These are phyloP conservation scores for Fusarium burgessii DNA, from an alignment of 2,329 filamentous ascomycete species.

Conservation along the genomic window DNA sequence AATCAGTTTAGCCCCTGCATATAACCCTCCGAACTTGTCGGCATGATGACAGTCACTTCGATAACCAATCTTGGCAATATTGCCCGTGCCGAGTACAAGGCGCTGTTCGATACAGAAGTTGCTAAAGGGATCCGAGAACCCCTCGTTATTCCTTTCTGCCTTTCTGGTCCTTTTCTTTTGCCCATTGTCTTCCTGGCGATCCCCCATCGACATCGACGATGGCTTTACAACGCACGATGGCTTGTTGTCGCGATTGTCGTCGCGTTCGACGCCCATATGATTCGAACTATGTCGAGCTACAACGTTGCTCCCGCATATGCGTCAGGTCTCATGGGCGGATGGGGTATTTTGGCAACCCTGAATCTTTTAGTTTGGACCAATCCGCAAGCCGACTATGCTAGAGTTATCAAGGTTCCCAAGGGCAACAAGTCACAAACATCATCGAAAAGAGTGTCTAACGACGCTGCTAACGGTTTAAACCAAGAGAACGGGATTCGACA, in stretches of 20 bases:
- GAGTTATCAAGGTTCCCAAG: slow-evolving; percentile 56
- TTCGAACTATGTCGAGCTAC: slow-evolving; percentile 59
- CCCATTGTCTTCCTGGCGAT: slow-evolving; percentile 67
- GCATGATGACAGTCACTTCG: slow-evolving; percentile 16
- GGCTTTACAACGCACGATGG: slow-evolving; percentile 64
- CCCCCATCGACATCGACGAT: slow-evolving; percentile 63
- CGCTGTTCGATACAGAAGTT: slow-evolving; percentile 52
- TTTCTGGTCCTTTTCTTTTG: slow-evolving; percentile 62
- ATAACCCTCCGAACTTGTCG: neutral
- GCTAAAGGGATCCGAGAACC: slow-evolving; percentile 58
- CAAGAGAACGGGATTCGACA: slow-evolving; percentile 30
- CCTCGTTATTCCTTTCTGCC: slow-evolving; percentile 64
- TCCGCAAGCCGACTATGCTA: slow-evolving; percentile 68
- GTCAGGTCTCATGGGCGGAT: slow-evolving; percentile 62
- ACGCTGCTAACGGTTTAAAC: neutral
- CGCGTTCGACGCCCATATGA: slow-evolving; percentile 58
- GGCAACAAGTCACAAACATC: neutral
- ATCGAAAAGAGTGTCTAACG: neutral
- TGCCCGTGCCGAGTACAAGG: slow-evolving; percentile 51
- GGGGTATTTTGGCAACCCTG: slow-evolving; percentile 63
- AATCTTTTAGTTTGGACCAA: slow-evolving; percentile 65
- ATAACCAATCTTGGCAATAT: slow-evolving; percentile 43
- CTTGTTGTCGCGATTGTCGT: slow-evolving; percentile 59
- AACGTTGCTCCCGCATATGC: slow-evolving; percentile 65
- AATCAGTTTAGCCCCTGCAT: neutral